phyloP scores from a whole-genome alignment of 2,329 filamentous ascomycete genomes.

The Aureobasidium lini region DNA sequence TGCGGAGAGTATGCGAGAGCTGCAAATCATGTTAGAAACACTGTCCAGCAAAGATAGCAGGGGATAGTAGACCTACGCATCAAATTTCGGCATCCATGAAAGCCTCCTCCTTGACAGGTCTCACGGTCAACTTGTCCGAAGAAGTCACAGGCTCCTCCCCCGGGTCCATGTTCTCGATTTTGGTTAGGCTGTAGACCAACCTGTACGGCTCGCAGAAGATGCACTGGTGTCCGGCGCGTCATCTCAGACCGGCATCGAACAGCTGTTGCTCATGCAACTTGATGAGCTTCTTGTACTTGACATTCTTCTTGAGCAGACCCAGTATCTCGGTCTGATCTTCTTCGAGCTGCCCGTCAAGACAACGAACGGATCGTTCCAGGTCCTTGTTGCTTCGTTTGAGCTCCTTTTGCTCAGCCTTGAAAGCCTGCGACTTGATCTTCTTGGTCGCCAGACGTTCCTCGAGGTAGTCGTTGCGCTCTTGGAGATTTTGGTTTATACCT shows the following conservation, averaged over 20 bases:
- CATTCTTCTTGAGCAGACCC: background rate
- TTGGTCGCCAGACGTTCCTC: background rate
- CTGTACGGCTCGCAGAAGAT: background rate
- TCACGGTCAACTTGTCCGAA: too few species aligned
- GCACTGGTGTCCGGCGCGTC: background rate
- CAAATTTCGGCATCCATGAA: background rate
- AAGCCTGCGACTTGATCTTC: background rate
- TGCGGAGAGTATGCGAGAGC: background rate
- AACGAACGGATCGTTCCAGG: background rate
- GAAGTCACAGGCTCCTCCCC: background rate
- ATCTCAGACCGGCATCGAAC: background rate
- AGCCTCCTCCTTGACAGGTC: too few species aligned
- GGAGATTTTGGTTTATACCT: background rate
- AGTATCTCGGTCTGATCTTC: background rate
- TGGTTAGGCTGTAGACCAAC: background rate
- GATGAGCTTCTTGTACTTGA: background rate
- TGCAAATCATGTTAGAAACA: background rate
- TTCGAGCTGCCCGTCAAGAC: background rate
- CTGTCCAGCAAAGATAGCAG: too few species aligned
- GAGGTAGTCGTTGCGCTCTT: background rate
- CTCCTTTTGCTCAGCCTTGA: background rate
- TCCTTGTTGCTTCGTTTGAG: background rate
- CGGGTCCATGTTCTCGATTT: background rate
- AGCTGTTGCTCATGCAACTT: background rate
- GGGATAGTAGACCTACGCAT: background rate